Base-by-base conservation (phyloP, 2,329 filamentous ascomycete species). In the Phialophora chinensis region DNA sequence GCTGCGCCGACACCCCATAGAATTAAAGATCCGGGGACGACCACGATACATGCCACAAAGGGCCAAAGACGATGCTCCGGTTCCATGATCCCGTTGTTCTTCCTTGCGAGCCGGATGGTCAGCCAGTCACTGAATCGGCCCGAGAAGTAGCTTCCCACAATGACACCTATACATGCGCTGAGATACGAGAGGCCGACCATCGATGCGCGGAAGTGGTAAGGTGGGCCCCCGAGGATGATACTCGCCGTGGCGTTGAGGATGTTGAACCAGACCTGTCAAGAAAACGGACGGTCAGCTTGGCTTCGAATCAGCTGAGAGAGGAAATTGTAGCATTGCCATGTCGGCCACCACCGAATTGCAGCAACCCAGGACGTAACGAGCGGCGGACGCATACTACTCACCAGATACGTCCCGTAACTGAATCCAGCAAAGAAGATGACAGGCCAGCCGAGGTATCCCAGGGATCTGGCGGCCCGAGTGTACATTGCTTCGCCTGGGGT, bases 1-100 rank as follows among this genome's bases (percentile, higher is more conserved):
- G 81, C 81, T 2, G 83, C 82, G 5, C 83, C 83, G 0, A 85
- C 81, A 29, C 84, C 84, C 82, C 83, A 85, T 0, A 85, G 75
- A 50, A 85, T 79, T 3, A 84, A 74, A 0, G 78, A 79, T 11
- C 75, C 78, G 0, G 83, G 81, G 4, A 83, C 74, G n/a, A 84
- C 69, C 4, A 85, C 64, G 17, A 80, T 65, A 11, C 78, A 80
- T 0, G 76, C 63, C 23, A 35, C 59, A 5, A 74, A 71, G 0
- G 70, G 71, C 67, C 72, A 73, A 10, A 75, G 69, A 7, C 73
- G 69, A n/a, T 74, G 71, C 44, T 75, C 74, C 1, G 74, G 66
- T 42, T 75, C 73, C 44, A 72, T 71, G n/a, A 75, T 71, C n/a
- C 74, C 74, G 6, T 68, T 66, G 62, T 72, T 72, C 12, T 64